These are phyloP conservation scores for Talaromyces atroroseus DNA, from an alignment of 2,329 filamentous ascomycete species.

Conservation along the genomic window DNA sequence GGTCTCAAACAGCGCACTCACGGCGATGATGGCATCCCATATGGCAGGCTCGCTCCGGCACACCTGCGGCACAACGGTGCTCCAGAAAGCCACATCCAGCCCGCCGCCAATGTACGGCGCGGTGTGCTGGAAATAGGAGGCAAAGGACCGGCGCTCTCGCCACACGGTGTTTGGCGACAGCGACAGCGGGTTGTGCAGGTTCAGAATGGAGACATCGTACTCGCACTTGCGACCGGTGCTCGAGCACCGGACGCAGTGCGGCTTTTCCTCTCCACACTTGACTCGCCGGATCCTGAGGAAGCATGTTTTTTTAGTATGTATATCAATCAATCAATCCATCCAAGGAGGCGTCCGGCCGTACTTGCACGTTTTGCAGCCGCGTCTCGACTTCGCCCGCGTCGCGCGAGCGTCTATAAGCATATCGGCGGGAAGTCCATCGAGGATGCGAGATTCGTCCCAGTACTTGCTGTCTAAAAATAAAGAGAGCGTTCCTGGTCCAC, in stretches of 20 bases:
- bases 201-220: slow-evolving; percentile 19
- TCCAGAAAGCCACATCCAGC: slow-evolving; percentile 33
- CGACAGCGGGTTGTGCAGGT: slow-evolving; percentile 16
- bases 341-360: too few species aligned
- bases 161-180: slow-evolving; percentile 21
- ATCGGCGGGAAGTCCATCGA: too few species aligned
- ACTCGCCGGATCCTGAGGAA: slow-evolving; percentile 24
- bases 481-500: too few species aligned
- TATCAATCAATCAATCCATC: too few species aligned
- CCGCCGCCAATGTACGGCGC: slow-evolving; percentile 28
- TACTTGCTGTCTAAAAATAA: too few species aligned
- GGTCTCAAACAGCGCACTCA: slow-evolving; percentile 31
- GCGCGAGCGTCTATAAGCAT: neutral
- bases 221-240: slow-evolving; percentile 30
- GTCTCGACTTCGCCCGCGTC: slow-evolving; percentile 16
- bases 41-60: slow-evolving; percentile 32
- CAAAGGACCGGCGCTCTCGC: slow-evolving; percentile 34
- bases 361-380: slow-evolving; percentile 32
- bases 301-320: too few species aligned
- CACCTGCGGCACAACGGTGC: slow-evolving; percentile 29
- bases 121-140: slow-evolving; percentile 31
- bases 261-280: slow-evolving; percentile 33
- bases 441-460: too few species aligned
- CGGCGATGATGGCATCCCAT: slow-evolving; percentile 35
- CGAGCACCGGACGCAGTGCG: slow-evolving; percentile 26